Conservation (phyloP, 371 early-diverging fungal species). For the Syncephalastrum racemosum region DNA sequence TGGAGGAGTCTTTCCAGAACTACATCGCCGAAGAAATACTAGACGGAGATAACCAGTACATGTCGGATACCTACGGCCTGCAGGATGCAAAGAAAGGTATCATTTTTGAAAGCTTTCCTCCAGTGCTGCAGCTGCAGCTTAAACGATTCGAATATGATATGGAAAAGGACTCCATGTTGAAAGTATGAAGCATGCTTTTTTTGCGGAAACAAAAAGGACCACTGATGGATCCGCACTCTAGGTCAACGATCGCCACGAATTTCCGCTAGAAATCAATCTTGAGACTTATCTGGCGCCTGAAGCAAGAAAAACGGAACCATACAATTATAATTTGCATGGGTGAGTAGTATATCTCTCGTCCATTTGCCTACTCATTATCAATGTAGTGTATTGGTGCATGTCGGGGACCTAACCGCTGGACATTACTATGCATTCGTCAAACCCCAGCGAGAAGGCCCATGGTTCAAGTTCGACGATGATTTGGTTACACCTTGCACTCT, state of each 20-base stretch:
- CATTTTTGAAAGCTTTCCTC: conserved; percentile 93
- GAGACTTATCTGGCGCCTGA: conserved; percentile 78
- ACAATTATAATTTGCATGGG: conserved; percentile 87
- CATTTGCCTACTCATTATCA: conserved; percentile 4
- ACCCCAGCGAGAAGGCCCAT: conserved; percentile 76
- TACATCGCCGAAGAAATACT: conserved; percentile 90
- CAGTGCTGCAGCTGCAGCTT: conserved; percentile 96
- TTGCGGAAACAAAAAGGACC: too few relatives aligned
- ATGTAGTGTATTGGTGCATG: conserved; percentile 93
- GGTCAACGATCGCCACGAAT: conserved; percentile 98
- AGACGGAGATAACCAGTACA: conserved; percentile 98
- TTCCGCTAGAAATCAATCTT: conserved; percentile 89
- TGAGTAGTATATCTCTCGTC: conserved; percentile 28
- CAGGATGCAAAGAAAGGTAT: conserved; percentile 98
- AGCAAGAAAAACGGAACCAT: conserved; percentile 64
- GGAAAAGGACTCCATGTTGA: conserved; percentile 89
- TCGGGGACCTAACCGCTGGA: conserved; percentile 94
- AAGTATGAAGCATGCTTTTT: conserved; percentile 46
- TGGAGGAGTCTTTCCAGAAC: conserved; percentile 91
- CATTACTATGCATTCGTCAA: conserved; percentile 96
- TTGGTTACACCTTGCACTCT: conserved; percentile 85
- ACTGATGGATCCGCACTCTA: conserved; percentile 11
- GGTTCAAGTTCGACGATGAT: conserved; percentile 98
- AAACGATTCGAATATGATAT: conserved; percentile 99
- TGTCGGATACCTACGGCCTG: conserved; percentile 94